Conservation (phyloP, 2,329 filamentous ascomycete genomes). For the Exserohilum turcica region DNA sequence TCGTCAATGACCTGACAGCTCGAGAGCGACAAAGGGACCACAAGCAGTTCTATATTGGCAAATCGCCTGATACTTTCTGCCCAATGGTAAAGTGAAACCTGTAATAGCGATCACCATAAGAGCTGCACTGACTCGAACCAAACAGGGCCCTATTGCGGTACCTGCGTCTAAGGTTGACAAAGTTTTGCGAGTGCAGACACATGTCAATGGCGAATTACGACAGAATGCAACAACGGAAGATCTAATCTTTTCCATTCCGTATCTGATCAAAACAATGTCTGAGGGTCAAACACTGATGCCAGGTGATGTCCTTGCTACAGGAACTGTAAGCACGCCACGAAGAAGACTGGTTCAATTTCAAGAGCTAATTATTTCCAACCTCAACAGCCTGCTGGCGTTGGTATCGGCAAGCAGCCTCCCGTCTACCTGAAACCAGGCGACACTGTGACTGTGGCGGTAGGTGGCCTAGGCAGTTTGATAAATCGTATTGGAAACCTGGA, state of each 20-base stretch:
- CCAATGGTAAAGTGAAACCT: constrained; percentile 54
- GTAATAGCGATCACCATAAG: constrained; percentile 21
- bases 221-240: constrained; percentile 56
- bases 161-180: background rate
- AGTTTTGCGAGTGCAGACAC: constrained; percentile 51
- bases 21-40: constrained; percentile 47
- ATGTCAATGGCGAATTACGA: constrained; percentile 54
- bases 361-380: background rate
- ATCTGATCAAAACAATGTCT: constrained; percentile 55
- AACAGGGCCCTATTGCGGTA: background rate
- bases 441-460: constrained; percentile 29
- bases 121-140: background rate
- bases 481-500: background rate
- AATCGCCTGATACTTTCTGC: constrained; percentile 61
- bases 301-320: constrained; percentile 56
- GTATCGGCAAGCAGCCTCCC: constrained; percentile 49
- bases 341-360: no score
- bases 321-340: constrained; percentile 58
- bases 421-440: constrained; percentile 37
- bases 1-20: constrained; percentile 50
- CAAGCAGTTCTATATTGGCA: constrained; percentile 66
- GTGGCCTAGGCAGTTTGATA: constrained; percentile 9
- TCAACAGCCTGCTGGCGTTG: constrained; percentile 45
- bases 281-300: constrained; percentile 52
- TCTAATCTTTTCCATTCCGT: constrained; percentile 52